Base-by-base conservation (phyloP, 768 basidiomycete species). In the Trametes punicea region DNA sequence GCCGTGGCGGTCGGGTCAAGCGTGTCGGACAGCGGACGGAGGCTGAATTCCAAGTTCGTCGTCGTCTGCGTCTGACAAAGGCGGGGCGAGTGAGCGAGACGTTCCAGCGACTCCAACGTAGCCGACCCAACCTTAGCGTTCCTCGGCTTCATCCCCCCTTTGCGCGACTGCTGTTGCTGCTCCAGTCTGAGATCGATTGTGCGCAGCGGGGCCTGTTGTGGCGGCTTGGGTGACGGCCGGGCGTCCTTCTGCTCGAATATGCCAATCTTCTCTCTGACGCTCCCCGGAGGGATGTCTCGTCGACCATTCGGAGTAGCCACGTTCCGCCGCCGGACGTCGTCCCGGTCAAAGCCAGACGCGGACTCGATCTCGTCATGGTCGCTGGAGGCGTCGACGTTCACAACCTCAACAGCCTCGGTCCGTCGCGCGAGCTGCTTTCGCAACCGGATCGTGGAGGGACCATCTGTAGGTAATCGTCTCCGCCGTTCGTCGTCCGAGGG, bases 151-250 rank as follows among this genome's bases (percentile, higher is more conserved):
- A 58, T 58, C 45, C 20, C 8, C 5, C 25, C 18, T 25, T 45
- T 57, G 13, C 25, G 26, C n/a, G 29, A 20, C 16, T n/a, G n/a
- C 2, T 42, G 36, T 20, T 38, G 15, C 30, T 20, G n/a, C n/a
- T n/a, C n/a, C n/a, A n/a, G n/a, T n/a, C n/a, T 48, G 38, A 58
- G 31, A 31, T 58, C 57, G n/a, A 58, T 42, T 13, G 26, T 47
- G 18, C 25, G 57, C 1, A 46, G 6, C 23, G 16, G 16, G 11
- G 6, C 20, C 6, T 7, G 44, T 11, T 27, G 13, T 9, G 44
- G 34, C 34, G 23, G 34, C n/a, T 39, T 34, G 15, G 31, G 25
- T 7, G 25, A 26, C 23, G 34, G 34, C 11, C 7, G 52, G 13
- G 44, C 8, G 9, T 15, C 34, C 13, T 42, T 47, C 39, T n/a